phyloP scores from a whole-genome alignment of 495 filamentous ascomycete species.

The Neurospora africana region DNA sequence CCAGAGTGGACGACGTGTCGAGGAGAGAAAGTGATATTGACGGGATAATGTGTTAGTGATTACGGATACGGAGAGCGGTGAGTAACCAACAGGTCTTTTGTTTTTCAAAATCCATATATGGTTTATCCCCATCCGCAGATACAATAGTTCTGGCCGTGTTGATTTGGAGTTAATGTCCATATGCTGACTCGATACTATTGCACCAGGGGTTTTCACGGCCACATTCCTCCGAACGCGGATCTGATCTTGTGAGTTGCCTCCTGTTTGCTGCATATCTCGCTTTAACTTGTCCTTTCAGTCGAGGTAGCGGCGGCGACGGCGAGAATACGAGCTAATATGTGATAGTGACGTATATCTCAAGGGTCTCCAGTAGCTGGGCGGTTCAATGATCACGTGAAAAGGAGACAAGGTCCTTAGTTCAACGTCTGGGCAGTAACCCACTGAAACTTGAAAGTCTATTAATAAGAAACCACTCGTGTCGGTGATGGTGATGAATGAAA shows the following conservation, averaged over 20 bases:
- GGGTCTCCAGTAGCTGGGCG: conserved; percentile 17
- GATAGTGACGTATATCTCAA: conserved; percentile 43
- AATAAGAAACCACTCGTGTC: neutral
- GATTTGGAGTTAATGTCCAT: neutral
- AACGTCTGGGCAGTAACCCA: neutral
- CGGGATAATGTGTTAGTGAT: conserved; percentile 43
- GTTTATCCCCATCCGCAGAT: neutral
- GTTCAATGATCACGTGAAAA: neutral
- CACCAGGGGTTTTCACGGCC: conserved; percentile 52
- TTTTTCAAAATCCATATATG: neutral
- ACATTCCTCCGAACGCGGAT: conserved; percentile 46
- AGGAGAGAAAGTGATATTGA: neutral
- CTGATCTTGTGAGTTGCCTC: conserved; percentile 42
- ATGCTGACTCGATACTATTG: neutral
- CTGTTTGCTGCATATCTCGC: neutral
- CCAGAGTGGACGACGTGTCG: neutral
- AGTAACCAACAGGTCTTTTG: conserved; percentile 13
- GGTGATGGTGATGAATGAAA: neutral
- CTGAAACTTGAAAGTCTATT: neutral
- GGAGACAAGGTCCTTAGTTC: neutral
- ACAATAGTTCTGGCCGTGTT: neutral
- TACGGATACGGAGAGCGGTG: conserved; percentile 70
- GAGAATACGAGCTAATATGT: neutral
- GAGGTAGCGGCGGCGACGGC: neutral
- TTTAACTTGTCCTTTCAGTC: conserved; percentile 1